Evolutionary conservation across 108 stramenopile genomes (phyloP).

Genomic region (Schizochytrium sp.): DNA sequence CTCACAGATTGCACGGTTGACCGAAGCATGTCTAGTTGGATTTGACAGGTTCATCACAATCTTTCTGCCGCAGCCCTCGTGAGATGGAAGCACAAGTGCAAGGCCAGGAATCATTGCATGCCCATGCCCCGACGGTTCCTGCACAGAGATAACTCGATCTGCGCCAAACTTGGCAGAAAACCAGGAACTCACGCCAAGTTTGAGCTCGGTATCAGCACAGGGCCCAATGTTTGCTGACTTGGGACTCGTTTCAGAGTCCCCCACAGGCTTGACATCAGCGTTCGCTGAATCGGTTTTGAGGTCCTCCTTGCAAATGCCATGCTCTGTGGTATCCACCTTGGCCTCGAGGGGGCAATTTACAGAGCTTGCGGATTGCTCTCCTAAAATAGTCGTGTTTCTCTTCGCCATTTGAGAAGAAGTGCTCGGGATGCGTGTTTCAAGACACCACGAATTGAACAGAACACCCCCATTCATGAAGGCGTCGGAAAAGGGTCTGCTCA

Average conservation of each 20-base stretch:
- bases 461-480: background rate
- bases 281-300: no score
- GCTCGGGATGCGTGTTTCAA: no score
- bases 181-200: background rate
- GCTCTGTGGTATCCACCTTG: no score
- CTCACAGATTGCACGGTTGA: no score
- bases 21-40: background rate
- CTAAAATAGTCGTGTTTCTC: no score
- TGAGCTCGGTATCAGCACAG: no score
- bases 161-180: constrained; percentile 12
- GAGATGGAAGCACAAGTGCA: background rate
- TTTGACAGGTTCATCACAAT: background rate
- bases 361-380: no score
- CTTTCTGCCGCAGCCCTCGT: background rate
- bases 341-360: no score
- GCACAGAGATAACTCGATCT: background rate
- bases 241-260: no score
- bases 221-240: background rate
- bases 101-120: background rate
- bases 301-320: no score
- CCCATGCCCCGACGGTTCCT: background rate
- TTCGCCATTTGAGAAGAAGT: no score
- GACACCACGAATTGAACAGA: background rate
- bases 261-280: no score
- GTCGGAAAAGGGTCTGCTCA: background rate